Evolutionary conservation across 352 stramenopile genomes (phyloP).

Genomic region (Pythium chondricola): DNA sequence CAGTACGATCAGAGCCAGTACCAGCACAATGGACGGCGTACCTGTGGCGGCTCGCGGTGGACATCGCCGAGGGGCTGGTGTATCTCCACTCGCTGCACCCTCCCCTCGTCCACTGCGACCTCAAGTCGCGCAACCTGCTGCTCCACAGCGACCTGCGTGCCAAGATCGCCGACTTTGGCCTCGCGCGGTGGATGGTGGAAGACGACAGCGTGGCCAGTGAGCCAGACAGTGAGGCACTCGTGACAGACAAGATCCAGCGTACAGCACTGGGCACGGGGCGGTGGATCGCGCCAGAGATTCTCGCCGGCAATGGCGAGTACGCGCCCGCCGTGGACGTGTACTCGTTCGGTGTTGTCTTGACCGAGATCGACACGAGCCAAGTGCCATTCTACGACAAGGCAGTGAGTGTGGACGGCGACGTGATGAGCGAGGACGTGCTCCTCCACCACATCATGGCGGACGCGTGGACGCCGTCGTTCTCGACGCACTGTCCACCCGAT

Average conservation of each 20-base stretch:
- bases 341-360: conserved; percentile 52
- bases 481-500: conserved; percentile 30
- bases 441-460: conserved; percentile 47
- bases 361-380: conserved; percentile 43
- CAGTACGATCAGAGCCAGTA: not conserved
- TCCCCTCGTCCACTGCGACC: conserved; percentile 58
- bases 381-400: conserved; percentile 39
- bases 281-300: conserved; percentile 55
- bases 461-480: conserved; percentile 43
- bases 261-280: conserved; percentile 43
- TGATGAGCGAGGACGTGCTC: conserved; percentile 32
- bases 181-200: conserved; percentile 31
- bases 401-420: conserved; percentile 15
- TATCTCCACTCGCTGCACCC: conserved; percentile 57
- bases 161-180: conserved; percentile 68
- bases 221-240: conserved; percentile 13
- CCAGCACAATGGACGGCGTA: conserved; percentile 9
- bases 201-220: conserved; percentile 11
- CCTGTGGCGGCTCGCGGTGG: conserved; percentile 36
- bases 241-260: conserved; percentile 27
- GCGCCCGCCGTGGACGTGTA: conserved; percentile 50
- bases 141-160: conserved; percentile 45
- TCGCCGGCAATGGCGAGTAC: conserved; percentile 43
- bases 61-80: conserved; percentile 52
- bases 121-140: conserved; percentile 68